These are phyloP conservation scores for Bruguiera gymnorhiza DNA, from an alignment of 345 rosid species.

Conservation along the genomic window DNA sequence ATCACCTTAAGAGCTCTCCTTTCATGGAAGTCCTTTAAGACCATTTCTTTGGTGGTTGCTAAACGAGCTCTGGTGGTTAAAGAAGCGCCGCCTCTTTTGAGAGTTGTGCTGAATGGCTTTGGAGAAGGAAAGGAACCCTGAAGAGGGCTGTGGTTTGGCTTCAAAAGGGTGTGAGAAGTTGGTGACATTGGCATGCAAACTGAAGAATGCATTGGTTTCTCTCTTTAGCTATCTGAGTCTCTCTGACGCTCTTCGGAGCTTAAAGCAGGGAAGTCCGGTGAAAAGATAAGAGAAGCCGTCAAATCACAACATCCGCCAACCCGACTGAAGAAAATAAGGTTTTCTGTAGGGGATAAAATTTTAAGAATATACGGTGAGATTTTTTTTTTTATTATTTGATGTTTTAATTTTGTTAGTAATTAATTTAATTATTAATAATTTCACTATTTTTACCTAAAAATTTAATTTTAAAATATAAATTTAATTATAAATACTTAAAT, in stretches of 20 bases:
- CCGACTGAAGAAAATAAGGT: no score
- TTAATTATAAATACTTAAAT: no score
- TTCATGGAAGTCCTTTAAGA: constrained; percentile 42
- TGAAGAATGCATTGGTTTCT: constrained; percentile 33
- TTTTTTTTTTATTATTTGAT: no score
- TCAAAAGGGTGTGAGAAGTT: constrained; percentile 33
- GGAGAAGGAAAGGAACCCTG: constrained; percentile 22
- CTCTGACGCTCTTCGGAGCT: neutral
- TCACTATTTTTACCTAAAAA: no score
- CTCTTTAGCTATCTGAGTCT: neutral
- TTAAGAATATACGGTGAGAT: no score
- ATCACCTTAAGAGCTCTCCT: constrained; percentile 52
- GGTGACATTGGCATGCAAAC: constrained; percentile 30
- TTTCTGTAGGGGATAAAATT: no score
- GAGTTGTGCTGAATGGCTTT: constrained; percentile 19
- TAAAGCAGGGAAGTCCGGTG: neutral
- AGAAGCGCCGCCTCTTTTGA: constrained; percentile 13
- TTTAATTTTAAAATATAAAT: no score
- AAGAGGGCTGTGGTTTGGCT: constrained; percentile 32
- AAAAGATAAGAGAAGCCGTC: constrained; percentile 26
- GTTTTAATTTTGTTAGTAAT: no score
- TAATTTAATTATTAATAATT: no score
- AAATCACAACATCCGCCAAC: no score
- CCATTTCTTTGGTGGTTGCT: constrained; percentile 36
- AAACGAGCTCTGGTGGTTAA: constrained; percentile 36